Evolutionary conservation across 2,329 filamentous ascomycete genomes (phyloP).

Genomic region (Lachnellula arida): DNA sequence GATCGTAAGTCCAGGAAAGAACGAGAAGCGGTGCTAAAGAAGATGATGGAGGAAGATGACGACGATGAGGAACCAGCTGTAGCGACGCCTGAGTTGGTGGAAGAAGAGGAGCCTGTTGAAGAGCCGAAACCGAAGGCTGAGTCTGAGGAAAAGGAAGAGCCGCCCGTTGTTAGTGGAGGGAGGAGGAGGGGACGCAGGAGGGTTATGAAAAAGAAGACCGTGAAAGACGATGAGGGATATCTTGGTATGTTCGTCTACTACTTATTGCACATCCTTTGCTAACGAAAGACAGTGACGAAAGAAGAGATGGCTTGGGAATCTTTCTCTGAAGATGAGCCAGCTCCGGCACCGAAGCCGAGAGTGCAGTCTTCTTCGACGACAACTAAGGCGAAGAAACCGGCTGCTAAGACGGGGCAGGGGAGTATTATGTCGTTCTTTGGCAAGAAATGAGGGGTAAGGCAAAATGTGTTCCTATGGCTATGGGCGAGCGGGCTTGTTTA

Average conservation of each 20-base stretch:
- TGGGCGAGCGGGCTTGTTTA: background rate
- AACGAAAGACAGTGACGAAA: constrained; percentile 61
- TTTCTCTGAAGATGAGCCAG: constrained; percentile 83
- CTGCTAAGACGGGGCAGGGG: constrained; percentile 60
- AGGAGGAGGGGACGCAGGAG: constrained; percentile 71
- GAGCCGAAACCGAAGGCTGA: constrained; percentile 23
- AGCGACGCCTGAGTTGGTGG: constrained; percentile 42
- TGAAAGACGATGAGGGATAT: constrained; percentile 85
- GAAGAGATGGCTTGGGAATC: constrained; percentile 86
- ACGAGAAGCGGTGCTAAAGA: constrained; percentile 59
- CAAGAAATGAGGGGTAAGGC: constrained; percentile 52
- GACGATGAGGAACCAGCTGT: constrained; percentile 37
- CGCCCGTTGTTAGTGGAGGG: constrained; percentile 47
- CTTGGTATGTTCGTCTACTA: constrained; percentile 55
- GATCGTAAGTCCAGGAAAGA: constrained; percentile 49
- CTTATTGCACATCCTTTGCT: background rate
- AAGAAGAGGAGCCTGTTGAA: constrained; percentile 38
- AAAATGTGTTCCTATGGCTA: background rate
- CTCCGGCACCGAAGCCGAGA: constrained; percentile 53
- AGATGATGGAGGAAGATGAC: constrained; percentile 75
- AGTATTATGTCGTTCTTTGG: constrained; percentile 91
- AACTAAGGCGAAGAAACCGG: constrained; percentile 49
- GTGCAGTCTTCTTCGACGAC: constrained; percentile 34
- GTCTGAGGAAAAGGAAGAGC: constrained; percentile 39
- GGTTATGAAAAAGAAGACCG: constrained; percentile 82